Evolutionary conservation across 495 filamentous ascomycete genomes (phyloP).

Genomic region (Xylaria grammica): DNA sequence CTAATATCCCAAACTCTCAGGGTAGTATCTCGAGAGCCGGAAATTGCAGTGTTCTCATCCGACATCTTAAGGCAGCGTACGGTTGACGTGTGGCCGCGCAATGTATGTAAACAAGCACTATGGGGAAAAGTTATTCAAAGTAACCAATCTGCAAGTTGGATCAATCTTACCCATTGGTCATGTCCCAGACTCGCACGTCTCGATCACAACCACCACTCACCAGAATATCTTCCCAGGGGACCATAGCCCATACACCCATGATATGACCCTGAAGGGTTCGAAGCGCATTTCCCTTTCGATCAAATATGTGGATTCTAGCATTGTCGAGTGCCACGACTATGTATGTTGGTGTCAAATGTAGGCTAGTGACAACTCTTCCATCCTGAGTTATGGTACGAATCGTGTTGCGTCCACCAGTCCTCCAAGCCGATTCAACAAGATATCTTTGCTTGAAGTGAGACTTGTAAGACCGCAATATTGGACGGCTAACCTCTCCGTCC

Average conservation of each 20-base stretch:
- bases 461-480: slow-evolving; percentile 72
- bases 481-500: slow-evolving; percentile 38
- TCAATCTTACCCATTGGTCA: slow-evolving; percentile 80
- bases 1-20: slow-evolving; percentile 93
- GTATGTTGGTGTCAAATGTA: slow-evolving; percentile 93
- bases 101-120: slow-evolving; percentile 74
- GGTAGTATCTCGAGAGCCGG: slow-evolving; percentile 93
- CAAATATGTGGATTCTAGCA: slow-evolving; percentile 97
- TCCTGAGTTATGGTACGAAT: slow-evolving; percentile 89
- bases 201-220: slow-evolving; percentile 97
- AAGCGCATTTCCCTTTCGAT: slow-evolving; percentile 84
- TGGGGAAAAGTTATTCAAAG: slow-evolving; percentile 25
- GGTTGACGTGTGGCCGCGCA: slow-evolving; percentile 94
- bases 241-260: slow-evolving; percentile 99
- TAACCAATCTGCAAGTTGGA: not conserved
- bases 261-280: slow-evolving; percentile 93
- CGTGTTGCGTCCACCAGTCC: slow-evolving; percentile 79
- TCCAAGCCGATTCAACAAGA: slow-evolving; percentile 96
- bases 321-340: slow-evolving; percentile 98
- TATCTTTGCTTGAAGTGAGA: slow-evolving; percentile 98
- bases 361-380: slow-evolving; percentile 92
- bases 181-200: slow-evolving; percentile 97
- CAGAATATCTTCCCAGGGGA: slow-evolving; percentile 93
- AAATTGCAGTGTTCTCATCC: slow-evolving; percentile 89
- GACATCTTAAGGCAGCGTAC: slow-evolving; percentile 98